Evolutionary conservation across 1,284 basidiomycete species (phyloP), one percentile per base, ranked within the genome.

Genomic region (Ceratobasidium sp.): DNA sequence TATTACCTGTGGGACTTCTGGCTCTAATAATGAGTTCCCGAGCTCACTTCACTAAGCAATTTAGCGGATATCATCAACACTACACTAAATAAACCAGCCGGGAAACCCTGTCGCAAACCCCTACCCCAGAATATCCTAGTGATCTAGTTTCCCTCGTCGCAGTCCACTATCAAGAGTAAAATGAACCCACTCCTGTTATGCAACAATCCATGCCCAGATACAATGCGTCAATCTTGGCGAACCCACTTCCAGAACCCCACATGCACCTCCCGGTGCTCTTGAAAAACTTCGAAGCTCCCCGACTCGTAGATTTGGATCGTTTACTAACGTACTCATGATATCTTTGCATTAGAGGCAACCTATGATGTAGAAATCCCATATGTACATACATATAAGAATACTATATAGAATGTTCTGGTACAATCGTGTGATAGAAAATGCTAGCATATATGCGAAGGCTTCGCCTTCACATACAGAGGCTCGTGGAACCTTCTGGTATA

Each of bases 131-230:
- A 20, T 2, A 50, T 50, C 2, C 48, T 20, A 13, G 20, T 15
- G 48, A 12, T 50, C 48, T 20, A 50, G 48, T 12, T 50, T 15
- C 48, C 2, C 48, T 50, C n/a, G 3, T 20, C 13, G 13, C 48
- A 13, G 20, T 20, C 2, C 48, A 6, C 2, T 15, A 20, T 2
- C 13, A 50, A 20, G 61, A 38, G 38, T 26, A 56, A 33, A 40
- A 33, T 38, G 12, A n/a, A 92, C 96, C 86, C 85, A 96, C 97
- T 79, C 94, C 95, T 87, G 99, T 98, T 78, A 99, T 94, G 80
- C 96, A 92, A 83, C 97, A 99, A 86, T 99, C 98, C 17, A 96
- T 92, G 42, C 97, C 96, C n/a, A 95, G 93, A 84, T 96, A 99
- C 67, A 99, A 83, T 5, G 94, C 95, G 20, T 97, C 97, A 65